These are phyloP conservation scores for Fusarium sacchari DNA, from an alignment of 2,329 filamentous ascomycete genomes.

Conservation along the genomic window DNA sequence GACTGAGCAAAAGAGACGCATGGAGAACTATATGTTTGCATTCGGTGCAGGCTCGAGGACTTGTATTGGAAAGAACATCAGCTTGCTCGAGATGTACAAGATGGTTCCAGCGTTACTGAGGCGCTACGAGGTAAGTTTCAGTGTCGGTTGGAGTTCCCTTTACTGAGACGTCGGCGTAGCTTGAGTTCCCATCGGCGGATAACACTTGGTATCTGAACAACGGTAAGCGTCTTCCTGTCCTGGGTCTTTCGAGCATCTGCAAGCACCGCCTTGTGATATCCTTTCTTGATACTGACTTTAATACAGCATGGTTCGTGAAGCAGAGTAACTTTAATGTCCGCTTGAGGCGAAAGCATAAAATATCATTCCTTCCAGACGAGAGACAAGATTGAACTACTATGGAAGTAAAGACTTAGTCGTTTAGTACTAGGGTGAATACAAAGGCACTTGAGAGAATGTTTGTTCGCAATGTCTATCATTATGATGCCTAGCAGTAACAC, in stretches of 20 bases:
- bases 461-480: background rate
- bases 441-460: fast-evolving
- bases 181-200: background rate
- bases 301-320: background rate
- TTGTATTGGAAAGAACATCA: conserved; percentile 75
- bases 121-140: background rate
- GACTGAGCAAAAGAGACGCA: conserved; percentile 49
- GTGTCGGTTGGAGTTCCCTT: background rate
- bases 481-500: fast-evolving
- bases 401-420: fast-evolving
- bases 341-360: background rate
- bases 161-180: background rate
- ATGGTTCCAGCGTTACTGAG: conserved; percentile 55
- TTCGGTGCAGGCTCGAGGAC: conserved; percentile 77
- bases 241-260: background rate
- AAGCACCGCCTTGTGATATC: background rate
- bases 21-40: conserved; percentile 52
- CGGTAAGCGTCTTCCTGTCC: background rate
- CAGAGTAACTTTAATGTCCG: background rate
- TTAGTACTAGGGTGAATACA: fast-evolving
- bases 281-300: background rate
- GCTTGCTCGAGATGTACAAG: conserved; percentile 70
- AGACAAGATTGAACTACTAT: background rate
- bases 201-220: background rate
- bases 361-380: background rate